Conservation (phyloP, 2,329 filamentous ascomycete genomes). For the Parastagonospora avenae region DNA sequence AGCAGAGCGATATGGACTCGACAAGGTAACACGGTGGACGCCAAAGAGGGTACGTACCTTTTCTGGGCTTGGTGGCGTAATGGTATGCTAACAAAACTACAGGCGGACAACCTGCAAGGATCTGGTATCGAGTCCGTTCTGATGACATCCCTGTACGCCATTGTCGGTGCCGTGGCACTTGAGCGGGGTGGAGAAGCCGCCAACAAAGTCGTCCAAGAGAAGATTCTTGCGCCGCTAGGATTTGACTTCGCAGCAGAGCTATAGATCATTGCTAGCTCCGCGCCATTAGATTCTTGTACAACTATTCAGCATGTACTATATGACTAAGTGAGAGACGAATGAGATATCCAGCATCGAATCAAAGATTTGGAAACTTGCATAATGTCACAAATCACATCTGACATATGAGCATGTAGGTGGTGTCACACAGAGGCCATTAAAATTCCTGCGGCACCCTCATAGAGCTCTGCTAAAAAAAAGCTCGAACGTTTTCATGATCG, state of each 20-base stretch:
- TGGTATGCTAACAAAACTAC: slow-evolving; percentile 7
- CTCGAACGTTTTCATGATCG: no score
- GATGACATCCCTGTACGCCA: slow-evolving; percentile 78
- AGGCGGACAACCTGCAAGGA: slow-evolving; percentile 69
- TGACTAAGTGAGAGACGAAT: neutral
- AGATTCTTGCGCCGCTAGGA: slow-evolving; percentile 65
- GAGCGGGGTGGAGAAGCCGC: slow-evolving; percentile 83
- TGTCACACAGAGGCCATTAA: no score
- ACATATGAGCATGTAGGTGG: no score
- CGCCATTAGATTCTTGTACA: neutral
- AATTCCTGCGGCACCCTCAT: no score
- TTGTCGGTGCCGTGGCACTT: slow-evolving; percentile 87
- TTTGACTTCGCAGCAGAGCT: slow-evolving; percentile 33
- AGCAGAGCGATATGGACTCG: slow-evolving; percentile 72
- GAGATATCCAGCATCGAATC: neutral
- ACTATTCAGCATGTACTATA: slow-evolving; percentile 1
- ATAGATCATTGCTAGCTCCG: slow-evolving; percentile 2
- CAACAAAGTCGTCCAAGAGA: slow-evolving; percentile 74
- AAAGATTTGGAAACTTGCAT: neutral
- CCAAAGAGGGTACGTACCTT: slow-evolving; percentile 71
- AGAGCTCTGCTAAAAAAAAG: no score
- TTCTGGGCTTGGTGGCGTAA: neutral
- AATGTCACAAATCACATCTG: neutral
- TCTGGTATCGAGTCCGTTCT: slow-evolving; percentile 80
- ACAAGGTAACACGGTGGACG: slow-evolving; percentile 83